Evolutionary conservation across 352 stramenopile genomes (phyloP).

Genomic region (Globisporangium orthogonon): DNA sequence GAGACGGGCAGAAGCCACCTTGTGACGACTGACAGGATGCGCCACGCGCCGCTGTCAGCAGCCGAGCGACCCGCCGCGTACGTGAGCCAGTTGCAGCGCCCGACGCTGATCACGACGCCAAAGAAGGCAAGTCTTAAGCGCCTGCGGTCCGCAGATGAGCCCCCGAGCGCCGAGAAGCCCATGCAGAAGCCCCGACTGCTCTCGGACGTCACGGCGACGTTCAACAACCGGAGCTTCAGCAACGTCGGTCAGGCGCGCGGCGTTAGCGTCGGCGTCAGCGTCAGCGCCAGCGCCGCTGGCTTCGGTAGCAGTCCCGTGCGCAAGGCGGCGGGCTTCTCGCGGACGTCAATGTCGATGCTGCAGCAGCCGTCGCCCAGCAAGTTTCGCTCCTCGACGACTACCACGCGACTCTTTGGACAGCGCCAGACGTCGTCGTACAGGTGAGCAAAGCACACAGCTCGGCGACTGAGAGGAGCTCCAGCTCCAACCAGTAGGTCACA

Average conservation of each 20-base stretch:
- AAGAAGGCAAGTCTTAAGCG: constrained; percentile 59
- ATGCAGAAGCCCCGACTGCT: constrained; percentile 48
- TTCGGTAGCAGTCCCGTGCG: constrained; percentile 15
- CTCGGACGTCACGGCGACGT: constrained; percentile 17
- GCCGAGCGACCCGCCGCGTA: constrained; percentile 1
- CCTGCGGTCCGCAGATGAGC: constrained; percentile 26
- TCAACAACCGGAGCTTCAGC: constrained; percentile 13
- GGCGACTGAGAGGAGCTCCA: no score
- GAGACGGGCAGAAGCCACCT: constrained; percentile 14
- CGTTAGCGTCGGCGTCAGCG: background rate
- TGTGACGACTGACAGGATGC: constrained; percentile 24
- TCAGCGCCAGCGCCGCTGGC: background rate
- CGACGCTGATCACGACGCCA: constrained; percentile 38
- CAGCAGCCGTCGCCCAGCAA: constrained; percentile 43
- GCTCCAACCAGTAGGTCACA: constrained; percentile 1
- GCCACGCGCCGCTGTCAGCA: constrained; percentile 18
- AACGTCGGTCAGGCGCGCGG: constrained; percentile 13
- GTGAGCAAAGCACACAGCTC: background rate
- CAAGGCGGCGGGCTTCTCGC: constrained; percentile 4
- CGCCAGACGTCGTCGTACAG: constrained; percentile 28
- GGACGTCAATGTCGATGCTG: constrained; percentile 4
- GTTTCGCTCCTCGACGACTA: constrained; percentile 24
- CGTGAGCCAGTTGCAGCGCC: constrained; percentile 38
- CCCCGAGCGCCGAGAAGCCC: constrained; percentile 44
- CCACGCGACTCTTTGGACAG: constrained; percentile 37